Evolutionary conservation across 2,329 filamentous ascomycete species (phyloP).

Genomic region (Epichloe gansuensis): DNA sequence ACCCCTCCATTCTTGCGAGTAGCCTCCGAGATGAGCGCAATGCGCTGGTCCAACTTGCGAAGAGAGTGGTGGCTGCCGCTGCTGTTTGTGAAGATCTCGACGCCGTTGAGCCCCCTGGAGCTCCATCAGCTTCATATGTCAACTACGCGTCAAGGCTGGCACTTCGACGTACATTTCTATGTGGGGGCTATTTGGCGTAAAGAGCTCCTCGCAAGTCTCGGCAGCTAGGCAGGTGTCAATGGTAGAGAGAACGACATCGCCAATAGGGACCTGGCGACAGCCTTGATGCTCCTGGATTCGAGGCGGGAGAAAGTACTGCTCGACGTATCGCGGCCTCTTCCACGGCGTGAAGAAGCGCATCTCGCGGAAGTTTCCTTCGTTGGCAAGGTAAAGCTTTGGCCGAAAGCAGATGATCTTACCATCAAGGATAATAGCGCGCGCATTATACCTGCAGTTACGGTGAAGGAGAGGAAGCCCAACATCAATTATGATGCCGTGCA

Average conservation of each 20-base stretch:
- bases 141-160: not conserved
- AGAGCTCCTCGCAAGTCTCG: constrained; percentile 5
- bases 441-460: constrained; percentile 11
- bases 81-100: constrained; percentile 7
- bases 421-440: constrained; percentile 26
- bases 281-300: constrained; percentile 19
- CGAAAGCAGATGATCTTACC: constrained; percentile 54
- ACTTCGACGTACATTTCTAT: not conserved
- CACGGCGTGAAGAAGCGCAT: constrained; percentile 26
- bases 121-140: not conserved
- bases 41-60: constrained; percentile 4
- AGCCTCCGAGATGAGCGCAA: constrained; percentile 4
- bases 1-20: constrained; percentile 5
- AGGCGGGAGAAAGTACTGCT: constrained; percentile 22
- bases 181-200: constrained; percentile 13
- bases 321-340: constrained; percentile 18
- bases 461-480: constrained; percentile 30
- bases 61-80: constrained; percentile 4
- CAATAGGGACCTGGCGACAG: constrained; percentile 23
- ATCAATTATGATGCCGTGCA: constrained; percentile 26
- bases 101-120: constrained; percentile 3
- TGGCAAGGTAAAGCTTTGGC: constrained; percentile 20
- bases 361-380: constrained; percentile 24
- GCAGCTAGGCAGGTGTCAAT: constrained; percentile 27
- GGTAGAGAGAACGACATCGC: constrained; percentile 24